Evolutionary conservation across 2,329 filamentous ascomycete genomes (phyloP).

Genomic region (Talaromyces marneffei): DNA sequence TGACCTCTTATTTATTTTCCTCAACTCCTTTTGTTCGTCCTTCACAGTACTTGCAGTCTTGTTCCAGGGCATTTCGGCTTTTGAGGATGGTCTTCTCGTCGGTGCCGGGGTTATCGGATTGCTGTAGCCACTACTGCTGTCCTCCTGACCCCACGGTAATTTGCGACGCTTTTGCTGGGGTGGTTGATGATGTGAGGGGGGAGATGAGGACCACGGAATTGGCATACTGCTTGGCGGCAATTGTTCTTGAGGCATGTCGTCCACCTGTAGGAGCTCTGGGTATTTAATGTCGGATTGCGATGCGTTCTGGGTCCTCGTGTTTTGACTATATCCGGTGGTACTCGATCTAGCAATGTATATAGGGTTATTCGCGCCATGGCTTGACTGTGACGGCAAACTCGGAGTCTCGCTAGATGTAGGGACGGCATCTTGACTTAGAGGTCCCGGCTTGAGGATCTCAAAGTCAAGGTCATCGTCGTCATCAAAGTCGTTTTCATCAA

Average conservation of each 20-base stretch:
- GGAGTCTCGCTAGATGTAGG: not conserved
- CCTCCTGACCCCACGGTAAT: constrained; percentile 52
- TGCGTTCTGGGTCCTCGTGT: not conserved
- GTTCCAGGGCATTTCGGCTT: constrained; percentile 59
- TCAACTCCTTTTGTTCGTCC: constrained; percentile 67
- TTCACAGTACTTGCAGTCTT: constrained; percentile 68
- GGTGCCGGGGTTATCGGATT: constrained; percentile 43
- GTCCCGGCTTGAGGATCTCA: constrained; percentile 28
- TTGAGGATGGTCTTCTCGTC: constrained; percentile 36
- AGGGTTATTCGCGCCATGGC: not conserved
- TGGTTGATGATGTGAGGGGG: constrained; percentile 40
- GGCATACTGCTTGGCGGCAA: constrained; percentile 49
- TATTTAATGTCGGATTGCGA: constrained; percentile 28
- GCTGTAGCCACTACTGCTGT: constrained; percentile 26
- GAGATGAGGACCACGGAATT: constrained; percentile 65
- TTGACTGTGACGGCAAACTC: not conserved
- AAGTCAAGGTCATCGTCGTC: constrained; percentile 70
- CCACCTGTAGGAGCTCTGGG: constrained; percentile 29
- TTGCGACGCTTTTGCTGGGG: constrained; percentile 53
- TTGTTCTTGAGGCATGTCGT: constrained; percentile 17
- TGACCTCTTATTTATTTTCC: constrained; percentile 54
- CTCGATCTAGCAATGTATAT: not conserved
- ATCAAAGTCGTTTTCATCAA: constrained; percentile 79
- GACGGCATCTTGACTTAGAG: constrained; percentile 17
- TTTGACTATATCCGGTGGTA: not conserved